Base-by-base conservation (phyloP, 352 stramenopile species). In the Globisporangium sylvaticum region DNA sequence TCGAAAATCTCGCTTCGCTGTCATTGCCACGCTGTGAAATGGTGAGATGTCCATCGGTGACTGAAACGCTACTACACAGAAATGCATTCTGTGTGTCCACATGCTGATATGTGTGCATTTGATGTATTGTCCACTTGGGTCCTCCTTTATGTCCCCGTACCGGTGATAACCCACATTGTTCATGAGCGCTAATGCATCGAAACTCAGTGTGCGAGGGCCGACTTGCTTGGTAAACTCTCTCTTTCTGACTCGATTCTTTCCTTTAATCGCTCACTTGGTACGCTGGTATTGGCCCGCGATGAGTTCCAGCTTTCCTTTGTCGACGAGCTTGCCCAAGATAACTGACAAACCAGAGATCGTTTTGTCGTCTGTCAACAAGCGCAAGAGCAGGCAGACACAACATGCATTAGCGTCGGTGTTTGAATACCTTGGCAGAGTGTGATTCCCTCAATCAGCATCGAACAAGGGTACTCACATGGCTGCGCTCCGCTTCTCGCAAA, bases 301-400 rank as follows among this genome's bases (percentile, higher is more conserved):
- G 31, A 87, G 62, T 34, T 92, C 85, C n/a, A 95, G 73, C 55
- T 85, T 91, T 31, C 80, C 80, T 62, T 78, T 80, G 60, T 77
- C 74, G 20, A 94, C 83, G n/a, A 95, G 69, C 58, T 90, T 89
- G 31, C 71, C 61, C 42, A 95, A 73, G 55, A 94, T 75, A 10
- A 82, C 77, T 0, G 81, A 87, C 24, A 95, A 80, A 4, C 82
- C 86, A 1, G 85, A 91, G 64, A 92, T 93, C 10, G 87, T 90
- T 63, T 94, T 94, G 58, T 88, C 83, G 52, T 94, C 87, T 95
- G 68, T 10, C 15, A 61, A 31, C 5, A 27, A 58, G 52, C 20
- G 80, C 57, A 74, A 64, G 46, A 29, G 42, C n/a, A 62, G 60
- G 12, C 64, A 72, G 24, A 73, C 12, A 65, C n/a, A 14, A n/a